These are phyloP conservation scores for Domatiomyces catenatus DNA, from an alignment of 2,329 filamentous ascomycete genomes.

Conservation along the genomic window DNA sequence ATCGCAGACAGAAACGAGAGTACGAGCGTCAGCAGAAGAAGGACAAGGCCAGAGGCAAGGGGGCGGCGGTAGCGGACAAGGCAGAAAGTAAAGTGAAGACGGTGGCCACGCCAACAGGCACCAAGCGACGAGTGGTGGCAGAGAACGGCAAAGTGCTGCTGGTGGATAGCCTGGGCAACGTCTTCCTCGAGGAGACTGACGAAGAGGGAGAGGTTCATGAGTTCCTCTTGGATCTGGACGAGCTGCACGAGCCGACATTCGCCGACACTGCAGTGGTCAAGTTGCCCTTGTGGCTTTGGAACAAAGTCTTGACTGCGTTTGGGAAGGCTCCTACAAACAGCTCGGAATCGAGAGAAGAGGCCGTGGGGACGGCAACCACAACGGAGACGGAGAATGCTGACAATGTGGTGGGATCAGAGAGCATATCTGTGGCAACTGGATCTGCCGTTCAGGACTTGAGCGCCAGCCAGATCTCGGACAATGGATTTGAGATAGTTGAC, in stretches of 20 bases:
- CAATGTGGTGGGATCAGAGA: neutral
- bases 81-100: slow-evolving; percentile 17
- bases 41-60: slow-evolving; percentile 34
- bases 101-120: slow-evolving; percentile 48
- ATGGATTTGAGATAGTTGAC: slow-evolving; percentile 17
- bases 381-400: slow-evolving; percentile 2
- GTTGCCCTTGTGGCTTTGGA: slow-evolving; percentile 60
- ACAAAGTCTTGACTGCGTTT: slow-evolving; percentile 34
- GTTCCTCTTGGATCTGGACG: slow-evolving; percentile 75
- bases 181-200: slow-evolving; percentile 84
- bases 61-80: slow-evolving; percentile 24
- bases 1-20: slow-evolving; percentile 73
- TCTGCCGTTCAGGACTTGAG: slow-evolving; percentile 6
- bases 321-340: slow-evolving; percentile 29
- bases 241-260: slow-evolving; percentile 62
- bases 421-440: slow-evolving; percentile 1
- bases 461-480: slow-evolving; percentile 14
- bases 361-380: neutral
- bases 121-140: slow-evolving; percentile 74
- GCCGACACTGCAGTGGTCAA: slow-evolving; percentile 69
- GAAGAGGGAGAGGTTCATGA: slow-evolving; percentile 73
- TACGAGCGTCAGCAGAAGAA: slow-evolving; percentile 74
- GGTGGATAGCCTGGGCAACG: slow-evolving; percentile 80
- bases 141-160: slow-evolving; percentile 93
- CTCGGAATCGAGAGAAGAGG: slow-evolving; percentile 4